Evolutionary conservation across 768 basidiomycete genomes (phyloP).

Genomic region (Artomyces pyxidatus): DNA sequence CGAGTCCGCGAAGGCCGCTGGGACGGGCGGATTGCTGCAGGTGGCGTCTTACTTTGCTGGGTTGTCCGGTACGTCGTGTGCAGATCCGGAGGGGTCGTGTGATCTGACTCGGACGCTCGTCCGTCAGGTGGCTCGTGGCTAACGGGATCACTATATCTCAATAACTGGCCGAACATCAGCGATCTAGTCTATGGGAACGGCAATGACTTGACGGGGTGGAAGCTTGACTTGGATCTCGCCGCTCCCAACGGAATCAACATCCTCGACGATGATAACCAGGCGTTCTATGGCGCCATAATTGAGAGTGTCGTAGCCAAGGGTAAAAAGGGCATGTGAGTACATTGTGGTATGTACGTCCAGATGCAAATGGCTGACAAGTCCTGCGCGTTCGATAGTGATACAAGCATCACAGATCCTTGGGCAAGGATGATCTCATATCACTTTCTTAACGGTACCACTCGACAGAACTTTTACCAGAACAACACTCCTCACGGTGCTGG

Average conservation of each 20-base stretch:
- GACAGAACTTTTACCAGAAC: conserved; percentile 52
- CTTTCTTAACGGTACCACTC: conserved; percentile 59
- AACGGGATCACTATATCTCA: conserved; percentile 52
- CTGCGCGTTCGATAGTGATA: conserved; percentile 42
- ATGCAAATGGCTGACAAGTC: neutral
- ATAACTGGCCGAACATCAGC: conserved; percentile 50
- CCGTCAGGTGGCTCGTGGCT: conserved; percentile 60
- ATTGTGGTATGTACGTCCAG: neutral
- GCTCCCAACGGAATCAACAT: conserved; percentile 45
- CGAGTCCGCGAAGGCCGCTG: conserved; percentile 41
- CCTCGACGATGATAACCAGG: conserved; percentile 37
- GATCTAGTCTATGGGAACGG: conserved; percentile 56
- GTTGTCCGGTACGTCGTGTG: conserved; percentile 43
- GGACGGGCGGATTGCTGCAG: conserved; percentile 63
- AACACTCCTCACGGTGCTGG: conserved; percentile 62
- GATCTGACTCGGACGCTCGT: neutral
- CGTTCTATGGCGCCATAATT: conserved; percentile 46
- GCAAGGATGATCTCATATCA: conserved; percentile 62
- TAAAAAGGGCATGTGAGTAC: conserved; percentile 40
- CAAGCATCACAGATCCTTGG: conserved; percentile 60
- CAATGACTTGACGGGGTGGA: conserved; percentile 40
- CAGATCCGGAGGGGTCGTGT: neutral
- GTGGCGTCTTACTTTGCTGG: conserved; percentile 63
- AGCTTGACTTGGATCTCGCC: conserved; percentile 47
- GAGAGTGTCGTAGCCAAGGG: conserved; percentile 52